These are phyloP conservation scores for Clavispora asparagi DNA, from an alignment of 805 yeast species.

Conservation along the genomic window DNA sequence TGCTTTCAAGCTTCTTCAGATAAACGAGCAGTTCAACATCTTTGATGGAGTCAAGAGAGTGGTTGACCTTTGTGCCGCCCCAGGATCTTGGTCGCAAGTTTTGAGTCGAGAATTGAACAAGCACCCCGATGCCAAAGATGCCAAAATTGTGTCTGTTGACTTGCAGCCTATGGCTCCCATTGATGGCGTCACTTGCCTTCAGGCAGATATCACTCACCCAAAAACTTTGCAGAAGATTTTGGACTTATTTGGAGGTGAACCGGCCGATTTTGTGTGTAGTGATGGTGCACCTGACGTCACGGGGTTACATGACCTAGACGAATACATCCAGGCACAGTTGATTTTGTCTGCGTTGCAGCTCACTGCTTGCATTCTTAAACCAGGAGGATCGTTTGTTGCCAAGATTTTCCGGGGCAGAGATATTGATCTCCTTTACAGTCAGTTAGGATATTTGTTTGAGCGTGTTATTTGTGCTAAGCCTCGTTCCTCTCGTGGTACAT, in stretches of 20 bases:
- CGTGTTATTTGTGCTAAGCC: constrained; percentile 94
- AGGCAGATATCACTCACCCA: constrained; percentile 98
- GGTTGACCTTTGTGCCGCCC: constrained; percentile 90
- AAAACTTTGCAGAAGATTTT: constrained; percentile 72
- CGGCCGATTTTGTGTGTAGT: constrained; percentile 92
- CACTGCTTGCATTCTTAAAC: constrained; percentile 81
- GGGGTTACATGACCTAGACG: constrained; percentile 94
- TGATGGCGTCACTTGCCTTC: constrained; percentile 82
- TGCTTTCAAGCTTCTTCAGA: constrained; percentile 87
- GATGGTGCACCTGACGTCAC: constrained; percentile 99
- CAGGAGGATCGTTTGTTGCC: constrained; percentile 93
- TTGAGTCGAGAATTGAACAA: constrained; percentile 58
- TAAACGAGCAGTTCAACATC: constrained; percentile 84
- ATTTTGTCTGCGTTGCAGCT: constrained; percentile 87
- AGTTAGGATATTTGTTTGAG: constrained; percentile 79
- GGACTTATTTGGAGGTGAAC: constrained; percentile 81
- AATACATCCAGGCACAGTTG: constrained; percentile 92
- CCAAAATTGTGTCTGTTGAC: constrained; percentile 90
- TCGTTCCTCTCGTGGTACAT: constrained; percentile 89
- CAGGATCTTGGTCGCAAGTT: constrained; percentile 89
- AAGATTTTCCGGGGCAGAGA: constrained; percentile 96
- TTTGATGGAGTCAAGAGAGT: constrained; percentile 73
- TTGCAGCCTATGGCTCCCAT: constrained; percentile 97
- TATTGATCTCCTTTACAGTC: constrained; percentile 90
- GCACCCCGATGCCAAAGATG: constrained; percentile 27